phyloP scores from a whole-genome alignment of 2,329 filamentous ascomycete species.

The Cryphonectria nitschkei region DNA sequence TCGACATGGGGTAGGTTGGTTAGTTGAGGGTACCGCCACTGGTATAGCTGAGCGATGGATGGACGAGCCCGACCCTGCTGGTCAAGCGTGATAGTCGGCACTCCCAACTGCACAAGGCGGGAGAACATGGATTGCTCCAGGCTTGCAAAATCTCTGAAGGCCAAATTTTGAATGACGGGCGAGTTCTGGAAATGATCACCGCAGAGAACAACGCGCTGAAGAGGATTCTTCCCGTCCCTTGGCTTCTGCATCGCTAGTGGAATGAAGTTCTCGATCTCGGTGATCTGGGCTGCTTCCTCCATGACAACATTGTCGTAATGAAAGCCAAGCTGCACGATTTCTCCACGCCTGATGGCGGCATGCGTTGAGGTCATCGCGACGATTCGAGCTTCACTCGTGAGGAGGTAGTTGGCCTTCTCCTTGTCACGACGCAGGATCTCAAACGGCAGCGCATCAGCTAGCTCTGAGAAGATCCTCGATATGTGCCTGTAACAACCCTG shows the following conservation, averaged over 20 bases:
- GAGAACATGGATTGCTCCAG: conserved; percentile 95
- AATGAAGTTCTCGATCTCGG: conserved; percentile 96
- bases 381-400: conserved; percentile 94
- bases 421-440: conserved; percentile 87
- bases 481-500: conserved; percentile 88
- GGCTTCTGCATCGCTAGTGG: conserved; percentile 90
- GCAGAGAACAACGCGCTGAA: conserved; percentile 89
- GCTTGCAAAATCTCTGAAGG: conserved; percentile 93
- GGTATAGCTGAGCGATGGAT: conserved; percentile 85
- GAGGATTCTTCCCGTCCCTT: conserved; percentile 69
- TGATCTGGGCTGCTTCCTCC: conserved; percentile 98
- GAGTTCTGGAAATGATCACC: conserved; percentile 98
- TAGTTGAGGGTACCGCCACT: conserved; percentile 86
- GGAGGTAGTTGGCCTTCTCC: conserved; percentile 94
- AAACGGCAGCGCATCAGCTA: conserved; percentile 92
- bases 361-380: conserved; percentile 99
- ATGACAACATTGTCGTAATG: conserved; percentile 97
- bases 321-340: conserved; percentile 91
- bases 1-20: conserved; percentile 79
- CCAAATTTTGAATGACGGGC: conserved; percentile 90
- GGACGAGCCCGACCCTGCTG: conserved; percentile 91
- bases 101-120: conserved; percentile 84
- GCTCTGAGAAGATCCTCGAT: conserved; percentile 84
- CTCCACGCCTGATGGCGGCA: conserved; percentile 88
- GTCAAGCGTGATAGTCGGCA: conserved; percentile 88